Evolutionary conservation across 306 rosid genomes (phyloP).

Genomic region (Fragaria ananassa): DNA sequence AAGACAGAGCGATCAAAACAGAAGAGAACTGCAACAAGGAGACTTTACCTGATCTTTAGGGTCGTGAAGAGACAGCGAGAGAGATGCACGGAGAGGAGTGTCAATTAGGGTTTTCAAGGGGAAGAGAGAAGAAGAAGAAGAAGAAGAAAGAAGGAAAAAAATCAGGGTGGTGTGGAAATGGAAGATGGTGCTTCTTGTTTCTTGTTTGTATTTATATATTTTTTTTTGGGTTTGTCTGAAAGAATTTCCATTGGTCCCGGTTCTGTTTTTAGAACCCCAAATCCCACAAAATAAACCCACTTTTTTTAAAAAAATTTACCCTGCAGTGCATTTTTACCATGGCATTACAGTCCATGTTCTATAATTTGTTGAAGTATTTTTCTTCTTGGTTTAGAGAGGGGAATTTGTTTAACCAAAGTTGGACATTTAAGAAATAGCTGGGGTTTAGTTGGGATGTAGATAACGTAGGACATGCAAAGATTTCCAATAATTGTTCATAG

Average conservation of each 20-base stretch:
- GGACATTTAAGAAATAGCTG: background rate
- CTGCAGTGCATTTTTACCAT: conserved; percentile 5
- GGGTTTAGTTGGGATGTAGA: conserved; percentile 8
- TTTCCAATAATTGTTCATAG: background rate
- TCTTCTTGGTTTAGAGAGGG: background rate
- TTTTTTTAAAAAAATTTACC: conserved; percentile 4
- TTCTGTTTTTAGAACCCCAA: conserved; percentile 36
- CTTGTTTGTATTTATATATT: background rate
- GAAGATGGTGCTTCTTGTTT: background rate
- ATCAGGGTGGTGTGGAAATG: conserved; percentile 18
- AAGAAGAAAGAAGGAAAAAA: conserved; percentile 30
- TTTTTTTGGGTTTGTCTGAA: conserved; percentile 8
- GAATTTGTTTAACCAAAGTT: background rate
- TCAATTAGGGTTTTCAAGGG: conserved; percentile 67
- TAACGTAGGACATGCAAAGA: background rate
- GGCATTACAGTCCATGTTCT: background rate
- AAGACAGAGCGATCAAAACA: background rate
- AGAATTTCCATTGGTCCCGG: conserved; percentile 41
- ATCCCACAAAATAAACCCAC: conserved; percentile 11
- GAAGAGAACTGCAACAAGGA: conserved; percentile 15
- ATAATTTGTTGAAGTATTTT: background rate
- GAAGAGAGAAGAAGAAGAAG: conserved; percentile 21
- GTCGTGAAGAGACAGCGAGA: conserved; percentile 14
- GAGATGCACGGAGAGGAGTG: conserved; percentile 36
- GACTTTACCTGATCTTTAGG: conserved; percentile 53